Evolutionary conservation across 495 filamentous ascomycete species (phyloP), one percentile per base, ranked within the genome.

Genomic region (Trichoderma asperelloides): DNA sequence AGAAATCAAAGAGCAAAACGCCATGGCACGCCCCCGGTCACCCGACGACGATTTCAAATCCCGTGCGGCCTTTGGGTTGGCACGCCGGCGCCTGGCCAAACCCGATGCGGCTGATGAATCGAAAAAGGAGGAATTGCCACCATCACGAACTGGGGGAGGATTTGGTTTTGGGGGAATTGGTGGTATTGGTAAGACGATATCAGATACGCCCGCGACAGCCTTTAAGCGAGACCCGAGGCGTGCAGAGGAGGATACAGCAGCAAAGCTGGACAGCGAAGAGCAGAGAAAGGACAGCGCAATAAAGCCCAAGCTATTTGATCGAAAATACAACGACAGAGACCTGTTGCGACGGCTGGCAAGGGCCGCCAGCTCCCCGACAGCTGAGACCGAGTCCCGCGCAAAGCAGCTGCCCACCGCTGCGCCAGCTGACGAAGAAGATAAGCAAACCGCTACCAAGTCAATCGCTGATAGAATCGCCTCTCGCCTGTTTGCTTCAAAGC

Each of bases 261-360:
- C 27, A 75, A 66, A 74, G 71, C 64, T 68, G 68, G n/a, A 69
- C 72, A 62, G 64, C 63, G 21, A 21, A 30, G 28, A 62, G 62
- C 57, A 63, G 41, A 62, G 37, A 65, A 15, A 55, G 66, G 49
- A 27, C 45, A 64, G 7, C 4, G 18, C 62, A 28, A 63, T 77
- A 13, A 27, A 68, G 33, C 73, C 80, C 12, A 68, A 71, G 21
- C 78, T 78, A 0, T 57, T 16, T 13, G 62, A 71, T 33, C 67
- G 65, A 18, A 70, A 77, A 66, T 80, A 84, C 63, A 89, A 91
- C 70, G 90, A 90, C 0, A 83, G 84, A 40, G 86, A 89, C 65
- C 74, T 92, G 40, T 79, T 92, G 67, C 84, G 84, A 63, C 84
- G 80, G 65, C 78, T 93, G 8, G 86, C 88, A 3, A 79, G 86